Evolutionary conservation across 257 asterid species (phyloP), one percentile per base, ranked within the genome.

Genomic region (Mentha longifolia): DNA sequence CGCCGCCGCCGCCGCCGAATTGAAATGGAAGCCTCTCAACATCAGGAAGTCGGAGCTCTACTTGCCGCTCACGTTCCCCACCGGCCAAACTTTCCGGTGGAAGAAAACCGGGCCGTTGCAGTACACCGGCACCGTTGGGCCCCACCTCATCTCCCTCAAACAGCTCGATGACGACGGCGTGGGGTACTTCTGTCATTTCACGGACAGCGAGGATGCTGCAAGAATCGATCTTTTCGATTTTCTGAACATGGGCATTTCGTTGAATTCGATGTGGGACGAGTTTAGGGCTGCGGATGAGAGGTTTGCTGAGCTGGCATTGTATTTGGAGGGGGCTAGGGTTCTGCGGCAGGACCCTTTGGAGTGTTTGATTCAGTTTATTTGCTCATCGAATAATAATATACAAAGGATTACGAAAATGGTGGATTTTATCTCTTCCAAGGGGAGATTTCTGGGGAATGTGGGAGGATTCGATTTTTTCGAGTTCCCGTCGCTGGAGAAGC

Each of bases 11-110:
- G 54, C 54, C 63, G 72, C 70, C 51, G 54, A 55, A 16, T 54
- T 77, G 60, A 75, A 77, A 4, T 95, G 93, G 96, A 80, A 82
- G 11, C 89, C 92, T 73, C 84, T 89, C 20, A 80, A 78, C 59
- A 74, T 88, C 30, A 71, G 74, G 67, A 94, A 84, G 75, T 76
- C 93, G 35, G 99, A 91, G 77, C 92, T 94, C 65, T 86, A 86
- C 78, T 70, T 94, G 69, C 96, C 99, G 51, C 96, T 94, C 74
- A 94, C 97, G 19, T 89, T 94, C 76, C 99, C 99, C 64, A 94
- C 99, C 8, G 99, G 99, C 46, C 99, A 91, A 76, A 91, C 96
- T 2, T 94, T 94, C 89, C 85, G 95, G 75, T 94, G 96, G 97
- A 94, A 77, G 80, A 80, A 84, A 60, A 91, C 99, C 16, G 96